A percentile compares a stretch with the other conserved stretches of the same genome.
Conservation (phyloP, 2,329 filamentous ascomycete genomes). For the Fusarium odoratissimum region DNA sequence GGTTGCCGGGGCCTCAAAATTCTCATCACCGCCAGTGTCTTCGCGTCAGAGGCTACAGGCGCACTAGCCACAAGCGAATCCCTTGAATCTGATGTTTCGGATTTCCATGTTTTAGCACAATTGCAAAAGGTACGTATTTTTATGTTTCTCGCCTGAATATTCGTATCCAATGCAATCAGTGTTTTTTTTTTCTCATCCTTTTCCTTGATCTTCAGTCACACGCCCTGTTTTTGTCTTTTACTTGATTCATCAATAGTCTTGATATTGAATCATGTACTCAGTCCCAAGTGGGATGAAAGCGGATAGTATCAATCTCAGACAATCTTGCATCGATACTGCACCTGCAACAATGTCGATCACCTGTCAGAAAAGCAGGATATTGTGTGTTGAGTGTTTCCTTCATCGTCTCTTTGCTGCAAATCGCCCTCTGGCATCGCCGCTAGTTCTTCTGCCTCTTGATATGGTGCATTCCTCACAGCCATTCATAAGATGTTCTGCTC, state of each 20-base stretch:
- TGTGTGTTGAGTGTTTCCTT: neutral
- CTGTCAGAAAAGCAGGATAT: conserved; percentile 17
- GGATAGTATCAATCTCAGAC: conserved; percentile 10
- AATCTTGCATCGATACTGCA: conserved; percentile 26
- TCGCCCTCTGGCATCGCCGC: conserved; percentile 19
- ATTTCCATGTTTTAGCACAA: conserved; percentile 36
- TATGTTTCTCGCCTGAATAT: conserved; percentile 10
- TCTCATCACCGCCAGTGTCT: conserved; percentile 13
- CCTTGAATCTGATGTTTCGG: conserved; percentile 36
- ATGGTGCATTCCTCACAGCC: neutral
- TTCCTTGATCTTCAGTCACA: conserved; percentile 10
- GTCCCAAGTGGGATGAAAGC: conserved; percentile 24
- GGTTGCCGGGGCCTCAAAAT: conserved; percentile 18
- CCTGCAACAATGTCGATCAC: conserved; percentile 25
- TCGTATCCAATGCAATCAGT: conserved; percentile 8
- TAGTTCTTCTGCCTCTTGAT: conserved; percentile 3
- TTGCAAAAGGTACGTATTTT: conserved; percentile 32
- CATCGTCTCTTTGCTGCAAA: conserved; percentile 13
- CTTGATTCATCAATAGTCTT: conserved; percentile 5
- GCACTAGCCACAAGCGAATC: conserved; percentile 33
- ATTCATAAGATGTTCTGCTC: conserved; percentile 9
- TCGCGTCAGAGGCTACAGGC: conserved; percentile 31
- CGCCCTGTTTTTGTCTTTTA: conserved; percentile 6
- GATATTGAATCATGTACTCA: conserved; percentile 24
- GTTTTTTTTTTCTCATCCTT: neutral